These are phyloP conservation scores for Phialemonium atrogriseum DNA, from an alignment of 2,329 filamentous ascomycete species.

Conservation along the genomic window DNA sequence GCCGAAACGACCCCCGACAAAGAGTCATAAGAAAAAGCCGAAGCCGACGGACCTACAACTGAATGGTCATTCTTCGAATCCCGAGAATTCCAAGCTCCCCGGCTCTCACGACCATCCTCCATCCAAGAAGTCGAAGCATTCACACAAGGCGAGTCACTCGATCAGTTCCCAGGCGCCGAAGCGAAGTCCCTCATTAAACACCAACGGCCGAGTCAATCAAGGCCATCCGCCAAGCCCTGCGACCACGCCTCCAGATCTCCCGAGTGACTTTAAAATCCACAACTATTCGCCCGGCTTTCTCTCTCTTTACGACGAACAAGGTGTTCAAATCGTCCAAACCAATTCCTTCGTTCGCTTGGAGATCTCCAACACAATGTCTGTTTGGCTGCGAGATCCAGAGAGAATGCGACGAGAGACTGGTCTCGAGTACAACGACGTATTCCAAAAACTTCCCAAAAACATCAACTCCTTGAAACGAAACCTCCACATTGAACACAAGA, in stretches of 20 bases:
- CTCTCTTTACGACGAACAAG: constrained; percentile 59
- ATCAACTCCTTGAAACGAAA: constrained; percentile 33
- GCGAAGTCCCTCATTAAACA: constrained; percentile 58
- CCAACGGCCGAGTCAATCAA: constrained; percentile 45
- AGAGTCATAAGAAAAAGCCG: constrained; percentile 80
- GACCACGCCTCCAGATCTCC: constrained; percentile 61
- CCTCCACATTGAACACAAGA: constrained; percentile 44
- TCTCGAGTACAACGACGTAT: constrained; percentile 58
- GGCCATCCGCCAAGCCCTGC: constrained; percentile 64
- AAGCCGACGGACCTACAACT: constrained; percentile 61
- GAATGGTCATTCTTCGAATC: constrained; percentile 57
- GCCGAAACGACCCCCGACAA: constrained; percentile 64
- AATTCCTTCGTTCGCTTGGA: constrained; percentile 73
- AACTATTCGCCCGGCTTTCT: constrained; percentile 70
- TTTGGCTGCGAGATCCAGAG: constrained; percentile 70
- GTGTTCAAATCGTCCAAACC: constrained; percentile 52
- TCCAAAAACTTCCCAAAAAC: constrained; percentile 43
- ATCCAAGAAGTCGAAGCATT: constrained; percentile 72
- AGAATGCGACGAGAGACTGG: constrained; percentile 61
- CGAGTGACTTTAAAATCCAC: constrained; percentile 55
- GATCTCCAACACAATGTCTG: constrained; percentile 65
- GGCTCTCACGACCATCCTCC: constrained; percentile 40
- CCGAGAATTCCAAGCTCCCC: constrained; percentile 41
- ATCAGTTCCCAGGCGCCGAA: constrained; percentile 60
- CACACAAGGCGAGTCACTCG: constrained; percentile 71